These are phyloP conservation scores for Aspergillus fructus DNA, from an alignment of 2,329 filamentous ascomycete species.

Conservation along the genomic window DNA sequence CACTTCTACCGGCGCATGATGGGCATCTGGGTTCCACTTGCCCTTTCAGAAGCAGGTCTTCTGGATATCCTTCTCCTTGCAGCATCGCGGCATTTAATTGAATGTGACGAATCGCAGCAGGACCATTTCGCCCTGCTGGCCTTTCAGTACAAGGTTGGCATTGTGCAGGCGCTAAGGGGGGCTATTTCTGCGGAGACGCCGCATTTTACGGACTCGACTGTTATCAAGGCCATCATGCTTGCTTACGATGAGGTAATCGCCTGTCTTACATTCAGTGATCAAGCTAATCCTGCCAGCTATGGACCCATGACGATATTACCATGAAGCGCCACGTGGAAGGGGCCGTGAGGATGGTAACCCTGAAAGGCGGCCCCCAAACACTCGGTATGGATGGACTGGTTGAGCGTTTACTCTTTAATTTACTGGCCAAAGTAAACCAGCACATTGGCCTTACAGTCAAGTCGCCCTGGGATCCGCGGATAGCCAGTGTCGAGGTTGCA, in stretches of 20 bases:
- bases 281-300: not conserved
- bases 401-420: conserved; percentile 5
- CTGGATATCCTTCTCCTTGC: conserved; percentile 17
- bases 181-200: conserved; percentile 10
- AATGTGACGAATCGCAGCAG: not conserved
- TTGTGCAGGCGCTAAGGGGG: conserved; percentile 3
- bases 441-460: not conserved
- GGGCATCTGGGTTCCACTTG: conserved; percentile 12
- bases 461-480: not conserved
- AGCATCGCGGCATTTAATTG: conserved; percentile 15
- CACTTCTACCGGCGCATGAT: conserved; percentile 7
- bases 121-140: not conserved
- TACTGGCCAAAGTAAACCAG: not conserved
- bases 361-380: conserved; percentile 9
- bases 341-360: conserved; percentile 4
- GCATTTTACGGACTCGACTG: conserved; percentile 15
- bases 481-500: not conserved
- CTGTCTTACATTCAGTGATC: rapidly evolving
- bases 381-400: conserved; percentile 10
- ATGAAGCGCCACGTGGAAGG: conserved; percentile 8
- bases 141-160: conserved; percentile 7
- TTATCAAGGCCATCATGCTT: conserved; percentile 22
- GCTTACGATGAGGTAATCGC: conserved; percentile 21
- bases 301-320: not conserved
- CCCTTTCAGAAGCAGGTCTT: conserved; percentile 14